Base-by-base conservation (phyloP, 305 asterid genomes). In the Fraxinus latifolia region DNA sequence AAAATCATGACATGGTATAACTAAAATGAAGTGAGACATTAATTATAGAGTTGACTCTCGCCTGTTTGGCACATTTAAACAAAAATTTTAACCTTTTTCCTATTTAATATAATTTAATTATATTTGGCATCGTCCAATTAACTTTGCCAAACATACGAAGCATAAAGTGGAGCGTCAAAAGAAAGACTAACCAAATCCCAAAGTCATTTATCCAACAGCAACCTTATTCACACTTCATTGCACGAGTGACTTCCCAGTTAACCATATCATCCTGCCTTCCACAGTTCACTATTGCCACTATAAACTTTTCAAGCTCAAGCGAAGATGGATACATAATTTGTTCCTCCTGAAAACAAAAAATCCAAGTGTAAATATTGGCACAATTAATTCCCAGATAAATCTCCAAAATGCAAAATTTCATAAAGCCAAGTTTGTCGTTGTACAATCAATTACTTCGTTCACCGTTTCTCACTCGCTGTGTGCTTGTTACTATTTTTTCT, bases 291-390 rank as follows among this genome's bases (percentile, higher is more conserved):
- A 94, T 82, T 53, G 96, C 91, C 21, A 94, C 95, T 0, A 80
- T 82, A 81, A 92, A 94, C 77, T 89, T 88, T 84, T 94, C 98
- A 21, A 84, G 93, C 91, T 89, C 94, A 9, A 94, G 92, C 15
- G 98, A 89, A 23, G 92, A 87, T 14, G 98, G 97, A 76, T 94
- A 94, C 91, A 96, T 94, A 8, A 94, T 84, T 81, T 96, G 99
- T 79, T 96, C 98, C 87, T 96, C 99, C 98, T 96, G 90, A 53
- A 25, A 31, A 72, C 81, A 37, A 8, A 77, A 83, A 58, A 37
- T 75, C 79, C 19, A 53, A 65, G 53, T 65, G 32, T 62, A 62
- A 62, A 62, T 9, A 25, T 7, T 21, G 15, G n/a, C 71, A 62
- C 71, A 11, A 67, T 27, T 25, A 67, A 27, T 67, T 67, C 74